Evolutionary conservation across 805 yeast genomes (phyloP), one percentile per base, ranked within the genome.

Genomic region (Candida nemodendra): DNA sequence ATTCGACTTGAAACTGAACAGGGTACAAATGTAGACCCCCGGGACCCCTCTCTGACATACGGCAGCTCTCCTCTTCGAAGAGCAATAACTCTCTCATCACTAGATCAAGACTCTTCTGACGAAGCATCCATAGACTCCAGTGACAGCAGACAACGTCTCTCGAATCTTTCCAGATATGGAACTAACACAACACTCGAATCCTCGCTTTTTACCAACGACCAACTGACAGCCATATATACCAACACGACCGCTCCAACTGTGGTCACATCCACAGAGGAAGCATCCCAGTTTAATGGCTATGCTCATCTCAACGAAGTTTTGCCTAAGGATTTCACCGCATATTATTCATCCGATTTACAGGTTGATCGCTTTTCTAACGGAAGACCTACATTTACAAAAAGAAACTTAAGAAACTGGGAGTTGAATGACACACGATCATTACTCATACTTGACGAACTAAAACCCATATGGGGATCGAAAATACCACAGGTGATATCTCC

Each of bases 401-500:
- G 88, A 36, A 77, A 74, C 12, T 64, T 84, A 27, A 63, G 78
- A 18, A 84, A 81, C 56, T 84, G 91, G 91, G 79, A 74, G 32
- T 53, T 80, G 34, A 84, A 84, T 57, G 90, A 82, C 55, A 63
- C 80, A 14, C 64, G 91, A 30, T 79, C 88, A 2, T 57, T 82
- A 19, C 61, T 84, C 25, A 78, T 84, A 18, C 66, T 79, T 16
- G 73, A 69, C 22, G 61, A 56, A 18, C 47, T 74, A 26, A 63
- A 61, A 34, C 77, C 78, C 4, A 79, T 74, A 50, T 82, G 88
- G 87, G 62, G 67, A 12, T 65, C 65, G 6, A 65, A 62, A 38
- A 39, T 80, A 5, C 87, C 86, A 0, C 50, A 56, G 16, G 62
- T 77, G 5, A 30, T 46, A 23, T 54, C 57, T 7, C 60, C 58